Evolutionary conservation across 352 stramenopile genomes (phyloP).

Genomic region (Globisporangium spiculum): DNA sequence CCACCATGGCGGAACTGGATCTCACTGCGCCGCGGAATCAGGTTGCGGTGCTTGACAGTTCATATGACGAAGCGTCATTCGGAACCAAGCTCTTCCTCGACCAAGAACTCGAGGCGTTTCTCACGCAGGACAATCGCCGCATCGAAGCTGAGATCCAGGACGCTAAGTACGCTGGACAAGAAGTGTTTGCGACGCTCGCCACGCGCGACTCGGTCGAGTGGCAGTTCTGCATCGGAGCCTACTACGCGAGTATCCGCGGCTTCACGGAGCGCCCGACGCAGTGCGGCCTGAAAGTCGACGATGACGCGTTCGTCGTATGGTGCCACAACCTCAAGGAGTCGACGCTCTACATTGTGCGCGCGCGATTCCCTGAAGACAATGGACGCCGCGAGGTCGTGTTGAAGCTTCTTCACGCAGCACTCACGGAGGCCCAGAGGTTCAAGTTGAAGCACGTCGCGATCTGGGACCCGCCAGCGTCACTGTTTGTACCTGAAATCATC

Average conservation of each 20-base stretch:
- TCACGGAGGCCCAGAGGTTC: constrained; percentile 42
- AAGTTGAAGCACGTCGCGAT: constrained; percentile 37
- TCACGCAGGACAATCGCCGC: constrained; percentile 38
- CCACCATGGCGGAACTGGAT: constrained; percentile 36
- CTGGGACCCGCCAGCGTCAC: constrained; percentile 33
- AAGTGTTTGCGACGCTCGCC: constrained; percentile 44
- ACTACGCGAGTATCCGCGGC: constrained; percentile 39
- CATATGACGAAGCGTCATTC: background rate
- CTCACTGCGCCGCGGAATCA: constrained; percentile 15
- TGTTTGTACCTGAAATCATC: constrained; percentile 24
- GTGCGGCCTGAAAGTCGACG: constrained; percentile 36
- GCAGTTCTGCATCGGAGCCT: constrained; percentile 56
- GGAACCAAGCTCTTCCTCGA: constrained; percentile 30
- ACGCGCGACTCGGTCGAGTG: constrained; percentile 62
- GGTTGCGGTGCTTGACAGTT: background rate
- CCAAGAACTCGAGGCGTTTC: constrained; percentile 32
- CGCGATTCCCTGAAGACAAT: constrained; percentile 29
- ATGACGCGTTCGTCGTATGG: constrained; percentile 58
- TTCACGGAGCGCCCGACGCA: constrained; percentile 33
- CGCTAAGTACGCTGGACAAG: constrained; percentile 22
- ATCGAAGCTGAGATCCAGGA: constrained; percentile 30
- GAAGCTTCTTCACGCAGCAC: constrained; percentile 29
- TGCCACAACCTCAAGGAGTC: constrained; percentile 62
- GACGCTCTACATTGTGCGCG: constrained; percentile 49
- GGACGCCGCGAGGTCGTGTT: constrained; percentile 13